A percentile compares a stretch with the other conserved stretches of the same genome.
phyloP scores from a whole-genome alignment of 768 basidiomycete genomes.

The Coprinopsis sp. region DNA sequence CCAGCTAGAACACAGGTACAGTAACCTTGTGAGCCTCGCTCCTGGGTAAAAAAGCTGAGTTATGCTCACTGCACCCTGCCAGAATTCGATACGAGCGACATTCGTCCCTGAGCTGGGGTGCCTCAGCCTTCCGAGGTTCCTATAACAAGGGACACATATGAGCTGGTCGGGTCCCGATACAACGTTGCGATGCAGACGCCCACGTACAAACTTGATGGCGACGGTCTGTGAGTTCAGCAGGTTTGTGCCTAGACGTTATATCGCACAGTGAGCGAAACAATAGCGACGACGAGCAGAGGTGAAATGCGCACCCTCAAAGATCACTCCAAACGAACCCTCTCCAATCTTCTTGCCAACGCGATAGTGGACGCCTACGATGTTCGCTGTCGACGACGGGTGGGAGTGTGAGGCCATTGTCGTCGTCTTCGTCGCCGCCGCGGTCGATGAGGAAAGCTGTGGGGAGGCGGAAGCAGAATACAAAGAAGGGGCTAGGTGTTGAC shows the following conservation, averaged over 20 bases:
- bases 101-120: conserved; percentile 96
- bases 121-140: conserved; percentile 93
- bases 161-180: conserved; percentile 11
- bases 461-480: conserved; percentile 25
- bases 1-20: conserved; percentile 53
- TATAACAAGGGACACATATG: conserved; percentile 25
- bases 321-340: conserved; percentile 97
- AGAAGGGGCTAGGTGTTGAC: conserved; percentile 19
- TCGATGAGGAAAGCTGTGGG: conserved; percentile 17
- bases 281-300: conserved; percentile 1
- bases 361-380: conserved; percentile 94
- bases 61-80: conserved; percentile 77
- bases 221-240: conserved; percentile 97
- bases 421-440: conserved; percentile 12
- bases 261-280: neutral
- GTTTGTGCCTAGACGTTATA: conserved; percentile 70
- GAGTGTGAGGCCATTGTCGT: conserved; percentile 53
- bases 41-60: conserved; percentile 10
- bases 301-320: conserved; percentile 66
- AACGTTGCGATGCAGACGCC: conserved; percentile 6
- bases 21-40: conserved; percentile 5
- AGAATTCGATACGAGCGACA: conserved; percentile 95
- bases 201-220: conserved; percentile 98
- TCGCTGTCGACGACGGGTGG: conserved; percentile 57
- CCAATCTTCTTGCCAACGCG: conserved; percentile 99